Percentiles rank a stretch among this genome's conserved stretches.
Evolutionary conservation across 805 yeast species (phyloP).

Genomic region (Metschnikowia santaceciliae): DNA sequence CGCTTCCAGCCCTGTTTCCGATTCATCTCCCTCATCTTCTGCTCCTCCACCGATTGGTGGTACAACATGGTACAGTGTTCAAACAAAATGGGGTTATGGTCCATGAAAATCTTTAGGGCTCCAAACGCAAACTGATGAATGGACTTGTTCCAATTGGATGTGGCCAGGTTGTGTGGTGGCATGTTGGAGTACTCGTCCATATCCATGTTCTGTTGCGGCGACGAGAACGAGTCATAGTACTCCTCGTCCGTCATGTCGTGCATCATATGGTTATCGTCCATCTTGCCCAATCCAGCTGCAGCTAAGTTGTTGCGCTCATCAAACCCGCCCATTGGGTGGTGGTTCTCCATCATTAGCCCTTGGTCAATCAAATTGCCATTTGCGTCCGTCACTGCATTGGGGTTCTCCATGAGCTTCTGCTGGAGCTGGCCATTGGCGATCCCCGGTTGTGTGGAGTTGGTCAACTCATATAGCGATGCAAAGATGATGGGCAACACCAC

Average conservation of each 20-base stretch:
- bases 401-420: slow-evolving; percentile 36
- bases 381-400: slow-evolving; percentile 37
- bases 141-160: slow-evolving; percentile 87
- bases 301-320: neutral
- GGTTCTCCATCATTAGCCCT: slow-evolving; percentile 28
- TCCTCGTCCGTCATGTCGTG: slow-evolving; percentile 43
- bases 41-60: slow-evolving; percentile 74
- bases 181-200: slow-evolving; percentile 31
- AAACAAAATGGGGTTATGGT: slow-evolving; percentile 83
- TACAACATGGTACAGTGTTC: slow-evolving; percentile 90
- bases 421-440: slow-evolving; percentile 38
- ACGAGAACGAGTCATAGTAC: slow-evolving; percentile 39
- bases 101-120: slow-evolving; percentile 88
- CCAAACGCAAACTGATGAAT: slow-evolving; percentile 87
- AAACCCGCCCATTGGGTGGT: slow-evolving; percentile 12
- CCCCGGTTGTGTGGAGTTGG: slow-evolving; percentile 48
- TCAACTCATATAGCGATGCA: slow-evolving; percentile 82
- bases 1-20: slow-evolving; percentile 69
- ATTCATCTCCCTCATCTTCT: slow-evolving; percentile 56
- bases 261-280: slow-evolving; percentile 16
- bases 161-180: slow-evolving; percentile 43
- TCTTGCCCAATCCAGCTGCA: slow-evolving; percentile 8
- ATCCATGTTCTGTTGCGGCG: slow-evolving; percentile 31
- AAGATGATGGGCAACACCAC: slow-evolving; percentile 89
- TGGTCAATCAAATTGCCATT: slow-evolving; percentile 40